These are phyloP conservation scores for Penicillium sp. DNA, from an alignment of 2,329 filamentous ascomycete species.

Conservation along the genomic window DNA sequence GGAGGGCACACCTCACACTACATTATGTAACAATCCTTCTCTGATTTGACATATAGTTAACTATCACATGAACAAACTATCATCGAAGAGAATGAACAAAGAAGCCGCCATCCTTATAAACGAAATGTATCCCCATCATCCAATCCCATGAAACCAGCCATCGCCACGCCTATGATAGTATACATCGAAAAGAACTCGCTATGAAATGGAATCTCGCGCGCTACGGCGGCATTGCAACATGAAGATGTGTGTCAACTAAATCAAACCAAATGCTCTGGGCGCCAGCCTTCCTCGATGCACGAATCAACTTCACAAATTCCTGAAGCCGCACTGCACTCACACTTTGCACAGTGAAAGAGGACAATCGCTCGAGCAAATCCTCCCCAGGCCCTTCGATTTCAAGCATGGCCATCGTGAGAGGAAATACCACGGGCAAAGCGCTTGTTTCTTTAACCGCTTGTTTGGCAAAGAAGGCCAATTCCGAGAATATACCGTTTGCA, in stretches of 20 bases:
- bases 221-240: constrained; percentile 24
- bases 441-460: constrained; percentile 12
- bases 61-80: no score
- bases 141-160: neutral
- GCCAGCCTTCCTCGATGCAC: constrained; percentile 17
- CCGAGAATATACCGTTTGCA: constrained; percentile 23
- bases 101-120: no score
- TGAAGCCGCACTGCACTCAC: constrained; percentile 18
- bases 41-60: no score
- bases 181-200: constrained; percentile 6
- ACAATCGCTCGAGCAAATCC: constrained; percentile 20
- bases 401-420: constrained; percentile 25
- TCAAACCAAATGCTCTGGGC: constrained; percentile 26
- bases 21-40: no score
- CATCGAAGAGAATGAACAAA: no score
- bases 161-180: neutral
- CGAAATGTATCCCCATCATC: no score
- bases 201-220: neutral
- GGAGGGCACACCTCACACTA: no score
- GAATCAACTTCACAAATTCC: constrained; percentile 22
- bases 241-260: constrained; percentile 23
- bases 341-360: constrained; percentile 19
- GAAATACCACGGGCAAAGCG: constrained; percentile 24
- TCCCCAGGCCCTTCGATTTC: constrained; percentile 23
- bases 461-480: constrained; percentile 20